Percentiles rank a stretch among this genome's conserved stretches.
These are phyloP conservation scores for Saccharomycopsis crataegensis DNA, from an alignment of 1,139 yeast genomes.

Conservation along the genomic window DNA sequence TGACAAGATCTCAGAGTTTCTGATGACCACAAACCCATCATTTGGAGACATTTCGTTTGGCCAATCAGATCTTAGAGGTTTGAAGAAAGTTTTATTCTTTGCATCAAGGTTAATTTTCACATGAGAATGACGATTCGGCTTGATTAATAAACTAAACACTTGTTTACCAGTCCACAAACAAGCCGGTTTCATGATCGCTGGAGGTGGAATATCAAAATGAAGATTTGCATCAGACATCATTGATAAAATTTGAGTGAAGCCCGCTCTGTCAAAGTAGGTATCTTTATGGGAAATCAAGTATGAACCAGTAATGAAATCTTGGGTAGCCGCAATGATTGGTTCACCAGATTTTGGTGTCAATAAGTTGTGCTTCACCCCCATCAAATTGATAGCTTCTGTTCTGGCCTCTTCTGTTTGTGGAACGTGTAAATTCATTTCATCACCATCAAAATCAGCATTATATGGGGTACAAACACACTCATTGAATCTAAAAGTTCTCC, in stretches of 20 bases:
- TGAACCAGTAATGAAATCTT: conserved; percentile 97
- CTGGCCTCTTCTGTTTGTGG: conserved; percentile 99
- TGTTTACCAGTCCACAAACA: conserved; percentile 97
- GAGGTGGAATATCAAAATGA: conserved; percentile 93
- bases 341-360: conserved; percentile 97
- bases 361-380: conserved; percentile 96
- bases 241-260: conserved; percentile 72
- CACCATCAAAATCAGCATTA: conserved; percentile 99
- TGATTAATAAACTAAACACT: conserved; percentile 78
- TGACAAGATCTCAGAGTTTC: conserved; percentile 82
- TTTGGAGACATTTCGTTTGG: conserved; percentile 97
- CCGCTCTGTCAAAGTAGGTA: conserved; percentile 82
- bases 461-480: conserved; percentile 99
- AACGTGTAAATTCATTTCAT: conserved; percentile 98
- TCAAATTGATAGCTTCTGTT: conserved; percentile 92
- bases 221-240: conserved; percentile 94
- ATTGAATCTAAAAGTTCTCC: conserved; percentile 95
- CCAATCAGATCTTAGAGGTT: conserved; percentile 57
- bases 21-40: conserved; percentile 85
- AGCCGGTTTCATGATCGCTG: conserved; percentile 83
- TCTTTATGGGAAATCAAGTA: conserved; percentile 90
- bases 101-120: conserved; percentile 91
- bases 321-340: conserved; percentile 99
- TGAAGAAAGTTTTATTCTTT: conserved; percentile 77
- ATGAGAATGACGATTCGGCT: conserved; percentile 67